Evolutionary conservation across 106 monocot genomes (phyloP), one percentile per base, ranked within the genome.

Genomic region (Dendrobium catenatum): DNA sequence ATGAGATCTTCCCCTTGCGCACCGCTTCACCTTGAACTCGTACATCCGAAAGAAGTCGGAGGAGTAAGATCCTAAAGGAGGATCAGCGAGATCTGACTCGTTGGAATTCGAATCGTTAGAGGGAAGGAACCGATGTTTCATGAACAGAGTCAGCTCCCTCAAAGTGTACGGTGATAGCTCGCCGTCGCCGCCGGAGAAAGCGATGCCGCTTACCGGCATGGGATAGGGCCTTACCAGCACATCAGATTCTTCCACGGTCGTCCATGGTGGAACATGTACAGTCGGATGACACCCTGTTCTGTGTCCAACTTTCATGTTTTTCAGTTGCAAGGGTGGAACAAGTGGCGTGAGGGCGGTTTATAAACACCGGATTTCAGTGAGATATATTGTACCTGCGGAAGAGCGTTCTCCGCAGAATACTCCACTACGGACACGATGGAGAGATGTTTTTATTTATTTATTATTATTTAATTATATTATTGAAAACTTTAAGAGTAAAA

Each of bases 1-100:
- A 58, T 88, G 88, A 13, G 76, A 79, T 15, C 85, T 24, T 16
- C 75, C 76, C 72, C 82, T 68, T 5, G 64, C 18, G 84, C 87
- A 88, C 9, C 79, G 84, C 74, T 81, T 56, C 42, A 88, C 81
- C 82, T 88, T 88, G 82, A 85, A 88, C 76, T 80, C 76, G 80
- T 77, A 88, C 77, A 88, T 88, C 31, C 82, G 88, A 74, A 88
- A 88, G 70, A 82, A 82, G 43, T 88, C 88, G 20, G 8, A 43
- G 0, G 74, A 70, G n/a, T 70, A 70, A 27, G 70, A 9, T 1
- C 33, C 70, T 13, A 70, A 31, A 13, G 24, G 70, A 9, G 33
- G 70, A n/a, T 66, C 22, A 66, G 26, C 20, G 26, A 66, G 64
- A 20, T 66, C 26, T 24, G 22, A 22, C 64, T n/a, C 64, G 2